Evolutionary conservation across 176 grass and related monocot genomes (phyloP).

Genomic region (Dendrocalamus sinicus): DNA sequence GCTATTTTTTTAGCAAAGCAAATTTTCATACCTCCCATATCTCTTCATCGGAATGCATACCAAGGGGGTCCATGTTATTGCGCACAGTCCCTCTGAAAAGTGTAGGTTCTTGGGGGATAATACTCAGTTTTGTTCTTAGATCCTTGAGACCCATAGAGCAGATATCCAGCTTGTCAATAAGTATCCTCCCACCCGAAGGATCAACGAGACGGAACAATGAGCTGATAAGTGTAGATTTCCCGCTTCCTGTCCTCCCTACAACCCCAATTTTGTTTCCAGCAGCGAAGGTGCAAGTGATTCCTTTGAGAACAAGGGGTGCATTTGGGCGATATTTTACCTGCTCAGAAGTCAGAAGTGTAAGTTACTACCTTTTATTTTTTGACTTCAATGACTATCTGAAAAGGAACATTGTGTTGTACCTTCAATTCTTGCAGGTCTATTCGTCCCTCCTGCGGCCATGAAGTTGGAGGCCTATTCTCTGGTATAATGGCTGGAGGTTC

Average conservation of each 20-base stretch:
- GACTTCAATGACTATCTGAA: neutral
- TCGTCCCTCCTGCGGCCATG: conserved; percentile 85
- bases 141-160: conserved; percentile 87
- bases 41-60: conserved; percentile 76
- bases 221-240: conserved; percentile 93
- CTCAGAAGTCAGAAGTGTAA: conserved; percentile 32
- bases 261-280: conserved; percentile 86
- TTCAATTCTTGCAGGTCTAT: conserved; percentile 85
- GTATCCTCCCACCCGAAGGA: conserved; percentile 74
- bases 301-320: conserved; percentile 89
- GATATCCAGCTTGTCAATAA: conserved; percentile 83
- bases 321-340: conserved; percentile 83
- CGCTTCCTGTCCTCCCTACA: conserved; percentile 89
- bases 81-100: conserved; percentile 90
- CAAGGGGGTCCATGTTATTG: conserved; percentile 89
- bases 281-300: conserved; percentile 77
- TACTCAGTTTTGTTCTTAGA: conserved; percentile 94
- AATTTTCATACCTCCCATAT: conserved; percentile 85
- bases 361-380: conserved; percentile 15
- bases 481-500: conserved; percentile 75
- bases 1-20: neutral
- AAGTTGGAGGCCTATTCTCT: conserved; percentile 70
- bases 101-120: conserved; percentile 95
- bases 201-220: conserved; percentile 85
- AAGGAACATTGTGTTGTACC: conserved; percentile 51